Evolutionary conservation across 345 rosid genomes (phyloP), one percentile per base, ranked within the genome.

Genomic region (Theobroma cacao): DNA sequence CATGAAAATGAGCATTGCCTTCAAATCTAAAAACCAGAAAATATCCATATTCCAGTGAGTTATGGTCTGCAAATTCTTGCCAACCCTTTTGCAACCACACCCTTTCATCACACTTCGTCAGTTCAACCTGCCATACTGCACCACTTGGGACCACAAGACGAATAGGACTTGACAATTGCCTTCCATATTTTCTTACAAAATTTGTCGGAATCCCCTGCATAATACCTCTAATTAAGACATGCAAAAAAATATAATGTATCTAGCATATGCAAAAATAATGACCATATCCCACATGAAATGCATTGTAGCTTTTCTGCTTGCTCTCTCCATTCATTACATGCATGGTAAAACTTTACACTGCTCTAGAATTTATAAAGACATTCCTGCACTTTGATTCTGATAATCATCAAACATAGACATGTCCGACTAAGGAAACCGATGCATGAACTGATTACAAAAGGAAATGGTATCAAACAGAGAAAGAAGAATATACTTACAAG

Each of bases 11-110:
- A 17, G 30, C 41, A 36, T 67, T 75, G 22, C 77, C 81, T 64
- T 79, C 50, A 11, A 66, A 83, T 65, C 75, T 17, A 31, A 87
- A 87, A 64, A 83, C 79, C 20, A 87, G 4, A 1, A 87, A 48
- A 28, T 80, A 38, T 3, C 82, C 76, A 17, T 33, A 7, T 1
- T 77, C 3, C 3, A 82, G 10, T 2, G 82, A 81, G 58, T 83
- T 77, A 65, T 43, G 65, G 7, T 82, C 28, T 7, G 79, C 75
- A 52, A 82, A 85, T 34, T 85, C 81, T 58, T 52, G 56, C 90
- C 86, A 83, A 11, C 88, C 88, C 6, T 83, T 31, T 31, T 67
- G 67, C 28, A 83, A 50, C 81, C 69, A 63, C 31, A 68, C 30
- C 13, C 58, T 76, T 38, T 53, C 77, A 24, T 59, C 67, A 56